Evolutionary conservation across 176 grass and related monocot species (phyloP).

Genomic region (Puccinellia tenuiflora): DNA sequence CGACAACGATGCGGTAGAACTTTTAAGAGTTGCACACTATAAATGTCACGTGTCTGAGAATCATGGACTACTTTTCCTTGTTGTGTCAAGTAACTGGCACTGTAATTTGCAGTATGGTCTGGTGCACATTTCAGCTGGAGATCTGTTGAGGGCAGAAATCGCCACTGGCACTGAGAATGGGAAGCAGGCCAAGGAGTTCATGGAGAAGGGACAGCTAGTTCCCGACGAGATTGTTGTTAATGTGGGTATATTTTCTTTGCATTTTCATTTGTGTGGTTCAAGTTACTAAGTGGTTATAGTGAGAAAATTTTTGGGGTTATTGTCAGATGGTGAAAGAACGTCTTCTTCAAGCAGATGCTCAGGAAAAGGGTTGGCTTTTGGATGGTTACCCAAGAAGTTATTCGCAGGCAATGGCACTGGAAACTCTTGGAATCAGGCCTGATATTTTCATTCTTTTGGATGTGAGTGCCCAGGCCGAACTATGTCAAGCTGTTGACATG

Average conservation of each 20-base stretch:
- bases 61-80: background rate
- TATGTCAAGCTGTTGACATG: background rate
- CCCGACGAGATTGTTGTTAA: constrained; percentile 86
- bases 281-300: background rate
- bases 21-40: background rate
- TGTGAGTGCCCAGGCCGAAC: constrained; percentile 38
- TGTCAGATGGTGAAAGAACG: constrained; percentile 84
- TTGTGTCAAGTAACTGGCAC: background rate
- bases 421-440: constrained; percentile 73
- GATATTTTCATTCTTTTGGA: constrained; percentile 85
- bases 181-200: constrained; percentile 81
- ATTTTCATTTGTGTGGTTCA: background rate
- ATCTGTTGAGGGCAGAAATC: constrained; percentile 89
- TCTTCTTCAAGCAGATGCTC: constrained; percentile 77
- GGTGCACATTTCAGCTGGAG: constrained; percentile 91
- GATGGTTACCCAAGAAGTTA: constrained; percentile 95
- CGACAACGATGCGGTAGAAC: background rate
- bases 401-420: constrained; percentile 83
- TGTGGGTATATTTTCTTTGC: constrained; percentile 31
- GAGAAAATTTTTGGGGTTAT: background rate
- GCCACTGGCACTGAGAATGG: constrained; percentile 74
- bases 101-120: constrained; percentile 62
- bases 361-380: constrained; percentile 88
- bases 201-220: constrained; percentile 91
- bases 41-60: background rate